Conservation (phyloP, 305 asterid species). For the Fraxinus latifolia region DNA sequence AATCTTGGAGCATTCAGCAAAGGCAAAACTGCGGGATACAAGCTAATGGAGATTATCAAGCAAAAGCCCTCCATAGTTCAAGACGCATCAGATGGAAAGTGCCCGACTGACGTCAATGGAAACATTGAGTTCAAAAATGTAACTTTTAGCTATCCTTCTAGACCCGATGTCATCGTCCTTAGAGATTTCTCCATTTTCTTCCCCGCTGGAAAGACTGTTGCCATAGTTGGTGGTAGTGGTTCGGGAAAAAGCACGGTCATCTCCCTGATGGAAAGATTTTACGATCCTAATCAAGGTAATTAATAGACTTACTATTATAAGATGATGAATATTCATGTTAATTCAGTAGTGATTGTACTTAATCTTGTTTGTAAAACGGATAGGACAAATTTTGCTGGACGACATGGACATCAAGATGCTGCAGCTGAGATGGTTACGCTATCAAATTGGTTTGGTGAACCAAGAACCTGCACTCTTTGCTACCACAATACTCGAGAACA, state of each 20-base stretch:
- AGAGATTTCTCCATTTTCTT: conserved; percentile 85
- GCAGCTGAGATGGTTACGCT: conserved; percentile 85
- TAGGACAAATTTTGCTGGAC: conserved; percentile 88
- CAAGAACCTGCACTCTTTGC: conserved; percentile 99
- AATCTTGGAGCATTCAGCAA: conserved; percentile 94
- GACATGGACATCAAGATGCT: conserved; percentile 74
- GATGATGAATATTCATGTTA: neutral
- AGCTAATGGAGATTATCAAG: conserved; percentile 81
- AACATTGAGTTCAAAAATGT: conserved; percentile 88
- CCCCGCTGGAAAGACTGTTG: conserved; percentile 96
- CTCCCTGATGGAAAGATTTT: conserved; percentile 84
- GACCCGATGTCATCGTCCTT: conserved; percentile 91
- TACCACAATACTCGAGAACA: conserved; percentile 91
- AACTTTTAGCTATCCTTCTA: conserved; percentile 86
- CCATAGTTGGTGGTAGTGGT: conserved; percentile 98
- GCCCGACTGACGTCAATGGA: conserved; percentile 59
- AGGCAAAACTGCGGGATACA: conserved; percentile 95
- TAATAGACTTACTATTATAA: neutral
- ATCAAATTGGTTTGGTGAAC: conserved; percentile 93
- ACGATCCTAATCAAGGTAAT: conserved; percentile 89
- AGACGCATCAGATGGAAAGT: conserved; percentile 47
- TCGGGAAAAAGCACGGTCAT: conserved; percentile 97
- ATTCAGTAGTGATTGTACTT: neutral
- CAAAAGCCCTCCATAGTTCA: conserved; percentile 79
- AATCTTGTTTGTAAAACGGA: conserved; percentile 6